phyloP scores from a whole-genome alignment of 2,329 filamentous ascomycete genomes.

The Aspergillus piperis region DNA sequence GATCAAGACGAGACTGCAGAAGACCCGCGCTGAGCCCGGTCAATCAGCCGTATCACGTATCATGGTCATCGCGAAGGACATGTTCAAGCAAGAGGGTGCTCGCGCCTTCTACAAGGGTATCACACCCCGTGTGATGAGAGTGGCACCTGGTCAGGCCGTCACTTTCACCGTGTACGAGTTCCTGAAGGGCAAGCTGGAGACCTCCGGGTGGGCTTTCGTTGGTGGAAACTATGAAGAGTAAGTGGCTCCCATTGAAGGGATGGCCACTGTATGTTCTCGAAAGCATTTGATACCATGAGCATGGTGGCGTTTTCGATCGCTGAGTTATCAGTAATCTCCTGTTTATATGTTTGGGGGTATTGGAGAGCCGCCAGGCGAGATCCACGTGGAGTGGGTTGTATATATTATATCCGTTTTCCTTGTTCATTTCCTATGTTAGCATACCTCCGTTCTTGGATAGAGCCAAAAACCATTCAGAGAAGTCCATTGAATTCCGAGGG shows the following conservation, averaged over 20 bases:
- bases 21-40: slow-evolving; percentile 78
- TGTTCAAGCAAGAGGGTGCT: slow-evolving; percentile 92
- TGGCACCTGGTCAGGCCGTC: slow-evolving; percentile 88
- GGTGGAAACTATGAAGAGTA: slow-evolving; percentile 67
- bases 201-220: slow-evolving; percentile 60
- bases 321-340: slow-evolving; percentile 20
- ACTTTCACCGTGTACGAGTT: slow-evolving; percentile 77
- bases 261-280: slow-evolving; percentile 21
- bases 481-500: not conserved
- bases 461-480: not conserved
- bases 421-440: slow-evolving; percentile 15
- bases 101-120: slow-evolving; percentile 99
- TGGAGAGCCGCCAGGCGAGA: slow-evolving; percentile 12
- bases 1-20: slow-evolving; percentile 96
- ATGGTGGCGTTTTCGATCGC: slow-evolving; percentile 30
- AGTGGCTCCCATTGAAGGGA: slow-evolving; percentile 8
- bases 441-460: slow-evolving; percentile 1
- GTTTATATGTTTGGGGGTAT: slow-evolving; percentile 12
- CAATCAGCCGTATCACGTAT: slow-evolving; percentile 81
- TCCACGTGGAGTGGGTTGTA: slow-evolving; percentile 21
- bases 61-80: slow-evolving; percentile 72
- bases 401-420: slow-evolving; percentile 19
- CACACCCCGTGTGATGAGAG: slow-evolving; percentile 94
- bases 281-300: slow-evolving; percentile 32
- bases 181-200: slow-evolving; percentile 71